Conservation (phyloP, 2,329 filamentous ascomycete genomes). For the Curvularia hawaiiensis region DNA sequence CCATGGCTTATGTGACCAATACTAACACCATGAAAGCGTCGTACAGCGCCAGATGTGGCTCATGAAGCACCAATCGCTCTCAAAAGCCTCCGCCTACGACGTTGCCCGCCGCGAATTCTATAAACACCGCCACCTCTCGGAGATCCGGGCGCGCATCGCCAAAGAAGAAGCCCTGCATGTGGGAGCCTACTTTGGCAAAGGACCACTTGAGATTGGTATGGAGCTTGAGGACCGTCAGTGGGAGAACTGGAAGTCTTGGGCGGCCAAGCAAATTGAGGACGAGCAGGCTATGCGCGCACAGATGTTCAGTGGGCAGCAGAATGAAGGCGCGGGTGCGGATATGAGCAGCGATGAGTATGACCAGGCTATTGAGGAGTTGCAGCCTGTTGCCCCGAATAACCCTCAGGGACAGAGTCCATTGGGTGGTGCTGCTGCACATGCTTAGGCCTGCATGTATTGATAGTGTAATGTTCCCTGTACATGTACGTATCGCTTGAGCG, state of each 20-base stretch:
- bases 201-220: slow-evolving; percentile 76
- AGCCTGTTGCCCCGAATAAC: slow-evolving; percentile 25
- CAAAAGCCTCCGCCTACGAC: slow-evolving; percentile 78
- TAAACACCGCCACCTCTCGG: slow-evolving; percentile 76
- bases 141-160: slow-evolving; percentile 81
- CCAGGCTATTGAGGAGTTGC: slow-evolving; percentile 44
- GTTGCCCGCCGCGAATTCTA: slow-evolving; percentile 90
- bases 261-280: slow-evolving; percentile 58
- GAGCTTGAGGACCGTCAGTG: slow-evolving; percentile 78
- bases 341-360: slow-evolving; percentile 34
- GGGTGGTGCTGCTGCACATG: slow-evolving; percentile 47
- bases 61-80: slow-evolving; percentile 62
- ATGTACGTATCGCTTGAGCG: slow-evolving; percentile 18
- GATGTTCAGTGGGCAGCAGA: slow-evolving; percentile 43
- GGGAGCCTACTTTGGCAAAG: slow-evolving; percentile 87
- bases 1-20: neutral
- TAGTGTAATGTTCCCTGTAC: slow-evolving; percentile 29
- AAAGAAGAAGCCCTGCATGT: slow-evolving; percentile 84
- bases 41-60: slow-evolving; percentile 90
- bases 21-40: slow-evolving; percentile 68
- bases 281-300: slow-evolving; percentile 55
- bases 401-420: slow-evolving; percentile 41
- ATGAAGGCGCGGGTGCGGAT: slow-evolving; percentile 25
- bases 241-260: slow-evolving; percentile 87
- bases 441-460: slow-evolving; percentile 32